Percentiles rank a stretch among this genome's conserved stretches.
Conservation (phyloP, 225 moss, liverwort and hornwort genomes). For the Straminergon stramineum region DNA sequence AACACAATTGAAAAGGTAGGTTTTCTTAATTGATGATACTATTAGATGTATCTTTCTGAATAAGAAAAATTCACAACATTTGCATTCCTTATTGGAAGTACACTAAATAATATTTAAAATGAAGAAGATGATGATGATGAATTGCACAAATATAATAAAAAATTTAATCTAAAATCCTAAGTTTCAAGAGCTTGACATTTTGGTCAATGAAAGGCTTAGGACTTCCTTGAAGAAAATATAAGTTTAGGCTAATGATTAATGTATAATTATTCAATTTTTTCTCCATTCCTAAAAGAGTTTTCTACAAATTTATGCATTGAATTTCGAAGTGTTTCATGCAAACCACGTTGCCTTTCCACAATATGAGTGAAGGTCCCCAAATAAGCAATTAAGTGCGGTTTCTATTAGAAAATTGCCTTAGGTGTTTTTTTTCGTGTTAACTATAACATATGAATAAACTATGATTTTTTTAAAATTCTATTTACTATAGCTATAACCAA, state of each 20-base stretch:
- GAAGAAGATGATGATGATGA: neutral
- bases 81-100: neutral
- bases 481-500: neutral
- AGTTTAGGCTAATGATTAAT: neutral
- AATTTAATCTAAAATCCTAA: neutral
- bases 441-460: neutral
- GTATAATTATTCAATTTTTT: neutral
- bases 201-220: no score
- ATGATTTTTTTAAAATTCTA: neutral
- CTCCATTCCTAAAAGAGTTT: neutral
- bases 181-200: neutral
- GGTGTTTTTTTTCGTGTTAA: neutral
- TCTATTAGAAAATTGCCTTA: neutral
- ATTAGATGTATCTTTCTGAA: neutral
- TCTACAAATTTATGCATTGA: neutral
- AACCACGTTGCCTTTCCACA: accelerated
- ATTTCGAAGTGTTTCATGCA: accelerated
- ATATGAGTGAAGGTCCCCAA: neutral
- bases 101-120: neutral
- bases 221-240: no score
- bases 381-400: neutral
- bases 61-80: neutral
- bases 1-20: neutral
- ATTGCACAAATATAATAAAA: neutral
- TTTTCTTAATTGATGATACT: accelerated